Conservation (phyloP, 306 rosid genomes). For the Cajanus cajan region DNA sequence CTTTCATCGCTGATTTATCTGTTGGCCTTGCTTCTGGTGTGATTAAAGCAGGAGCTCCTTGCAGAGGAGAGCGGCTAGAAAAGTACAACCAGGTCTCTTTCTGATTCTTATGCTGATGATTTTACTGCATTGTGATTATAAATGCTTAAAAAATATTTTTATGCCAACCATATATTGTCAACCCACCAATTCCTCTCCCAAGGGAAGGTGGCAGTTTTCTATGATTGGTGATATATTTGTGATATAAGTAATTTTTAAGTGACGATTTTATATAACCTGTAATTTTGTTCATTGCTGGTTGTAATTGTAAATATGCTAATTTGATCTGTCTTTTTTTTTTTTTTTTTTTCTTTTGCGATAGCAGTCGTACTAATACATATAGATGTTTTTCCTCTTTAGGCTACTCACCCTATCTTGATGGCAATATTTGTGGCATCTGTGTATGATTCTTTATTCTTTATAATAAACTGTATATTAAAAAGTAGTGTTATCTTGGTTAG, state of each 20-base stretch:
- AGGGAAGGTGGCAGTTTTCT: not conserved
- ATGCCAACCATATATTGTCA: not conserved
- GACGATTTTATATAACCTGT: not conserved
- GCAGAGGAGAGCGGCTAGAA: slow-evolving; percentile 94
- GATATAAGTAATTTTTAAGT: not conserved
- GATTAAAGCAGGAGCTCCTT: slow-evolving; percentile 97
- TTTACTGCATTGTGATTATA: slow-evolving; percentile 18
- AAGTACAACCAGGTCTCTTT: slow-evolving; percentile 88
- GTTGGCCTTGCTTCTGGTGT: slow-evolving; percentile 90
- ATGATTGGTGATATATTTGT: not conserved
- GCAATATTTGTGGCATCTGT: not conserved
- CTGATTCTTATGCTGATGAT: slow-evolving; percentile 20
- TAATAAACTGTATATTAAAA: not conserved
- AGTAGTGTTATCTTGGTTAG: not conserved
- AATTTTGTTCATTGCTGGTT: not conserved
- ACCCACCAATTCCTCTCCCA: not conserved
- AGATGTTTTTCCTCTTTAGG: not conserved
- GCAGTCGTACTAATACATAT: not conserved
- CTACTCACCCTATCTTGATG: not conserved
- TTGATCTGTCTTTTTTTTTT: not conserved
- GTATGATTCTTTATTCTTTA: not conserved
- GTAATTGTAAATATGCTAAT: not conserved
- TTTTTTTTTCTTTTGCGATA: not conserved
- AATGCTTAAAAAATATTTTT: slow-evolving; percentile 5
- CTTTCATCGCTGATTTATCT: slow-evolving; percentile 89